These are phyloP conservation scores for Sclerotinia spermophila DNA, from an alignment of 2,329 filamentous ascomycete species.

Conservation along the genomic window DNA sequence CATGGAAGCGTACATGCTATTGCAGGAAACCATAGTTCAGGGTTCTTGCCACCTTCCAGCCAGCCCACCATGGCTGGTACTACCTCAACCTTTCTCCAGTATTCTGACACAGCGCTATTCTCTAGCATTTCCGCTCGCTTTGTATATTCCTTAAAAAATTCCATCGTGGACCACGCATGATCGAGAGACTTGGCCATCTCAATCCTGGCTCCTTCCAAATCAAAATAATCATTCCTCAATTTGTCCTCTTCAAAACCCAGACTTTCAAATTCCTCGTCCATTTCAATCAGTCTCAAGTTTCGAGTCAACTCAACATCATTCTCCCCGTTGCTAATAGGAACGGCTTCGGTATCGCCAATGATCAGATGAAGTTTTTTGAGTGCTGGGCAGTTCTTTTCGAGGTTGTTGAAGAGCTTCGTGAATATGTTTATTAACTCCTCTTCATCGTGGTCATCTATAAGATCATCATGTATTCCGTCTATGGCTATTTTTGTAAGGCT, in stretches of 20 bases:
- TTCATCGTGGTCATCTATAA: background rate
- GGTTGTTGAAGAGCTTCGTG: background rate
- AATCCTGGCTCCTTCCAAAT: no score
- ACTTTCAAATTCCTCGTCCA: background rate
- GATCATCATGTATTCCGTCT: background rate
- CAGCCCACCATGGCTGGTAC: background rate
- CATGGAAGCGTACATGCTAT: background rate
- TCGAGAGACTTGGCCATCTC: rapidly evolving
- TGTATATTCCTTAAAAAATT: background rate
- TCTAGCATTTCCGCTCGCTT: background rate
- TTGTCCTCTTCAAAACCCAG: background rate
- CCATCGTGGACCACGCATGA: background rate
- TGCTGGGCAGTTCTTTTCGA: background rate
- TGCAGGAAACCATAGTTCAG: background rate
- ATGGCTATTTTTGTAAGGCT: background rate
- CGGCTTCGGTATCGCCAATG: background rate
- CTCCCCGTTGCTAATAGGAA: background rate
- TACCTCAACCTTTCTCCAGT: background rate
- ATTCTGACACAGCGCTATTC: background rate
- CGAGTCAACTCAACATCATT: background rate
- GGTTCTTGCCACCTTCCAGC: background rate
- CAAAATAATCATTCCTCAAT: background rate
- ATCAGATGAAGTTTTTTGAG: background rate
- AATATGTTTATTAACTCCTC: no score
- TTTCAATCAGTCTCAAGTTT: background rate